phyloP scores from a whole-genome alignment of 2,329 filamentous ascomycete genomes.

The Calonectria pseudoreteaudii region DNA sequence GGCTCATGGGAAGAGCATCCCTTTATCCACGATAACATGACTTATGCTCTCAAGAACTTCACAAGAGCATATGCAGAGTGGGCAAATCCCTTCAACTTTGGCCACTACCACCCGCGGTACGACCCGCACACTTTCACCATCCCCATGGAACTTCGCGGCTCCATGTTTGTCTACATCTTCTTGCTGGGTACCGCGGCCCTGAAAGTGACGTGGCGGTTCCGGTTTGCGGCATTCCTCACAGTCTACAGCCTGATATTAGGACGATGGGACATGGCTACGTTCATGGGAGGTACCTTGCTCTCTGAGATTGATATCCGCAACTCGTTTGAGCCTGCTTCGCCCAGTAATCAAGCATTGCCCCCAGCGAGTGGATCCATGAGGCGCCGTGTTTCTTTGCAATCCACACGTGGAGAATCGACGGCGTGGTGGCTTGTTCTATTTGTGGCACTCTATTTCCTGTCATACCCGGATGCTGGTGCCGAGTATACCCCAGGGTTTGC shows the following conservation, averaged over 20 bases:
- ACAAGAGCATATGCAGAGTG: conserved; percentile 52
- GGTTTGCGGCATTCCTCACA: conserved; percentile 45
- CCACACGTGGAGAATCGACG: conserved; percentile 24
- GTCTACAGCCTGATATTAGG: conserved; percentile 50
- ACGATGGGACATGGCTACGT: conserved; percentile 55
- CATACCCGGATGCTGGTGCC: conserved; percentile 53
- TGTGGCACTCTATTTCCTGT: conserved; percentile 52
- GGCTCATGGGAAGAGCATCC: conserved; percentile 57
- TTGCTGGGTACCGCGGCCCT: conserved; percentile 52
- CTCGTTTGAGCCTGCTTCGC: conserved; percentile 27
- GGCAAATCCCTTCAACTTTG: conserved; percentile 56
- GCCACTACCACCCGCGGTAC: conserved; percentile 53
- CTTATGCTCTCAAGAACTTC: conserved; percentile 53
- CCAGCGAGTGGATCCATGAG: conserved; percentile 25
- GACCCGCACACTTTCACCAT: conserved; percentile 57
- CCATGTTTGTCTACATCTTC: conserved; percentile 55
- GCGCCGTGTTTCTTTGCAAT: conserved; percentile 19
- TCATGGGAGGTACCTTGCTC: conserved; percentile 51
- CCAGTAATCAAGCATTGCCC: conserved; percentile 27
- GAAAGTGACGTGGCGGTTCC: conserved; percentile 49
- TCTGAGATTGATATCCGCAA: conserved; percentile 52
- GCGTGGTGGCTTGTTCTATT: conserved; percentile 45
- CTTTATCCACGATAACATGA: conserved; percentile 52
- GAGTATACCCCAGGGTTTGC: conserved; percentile 54
- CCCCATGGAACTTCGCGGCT: conserved; percentile 55